Conservation (phyloP, 257 asterid genomes). For the Lycium barbarum region DNA sequence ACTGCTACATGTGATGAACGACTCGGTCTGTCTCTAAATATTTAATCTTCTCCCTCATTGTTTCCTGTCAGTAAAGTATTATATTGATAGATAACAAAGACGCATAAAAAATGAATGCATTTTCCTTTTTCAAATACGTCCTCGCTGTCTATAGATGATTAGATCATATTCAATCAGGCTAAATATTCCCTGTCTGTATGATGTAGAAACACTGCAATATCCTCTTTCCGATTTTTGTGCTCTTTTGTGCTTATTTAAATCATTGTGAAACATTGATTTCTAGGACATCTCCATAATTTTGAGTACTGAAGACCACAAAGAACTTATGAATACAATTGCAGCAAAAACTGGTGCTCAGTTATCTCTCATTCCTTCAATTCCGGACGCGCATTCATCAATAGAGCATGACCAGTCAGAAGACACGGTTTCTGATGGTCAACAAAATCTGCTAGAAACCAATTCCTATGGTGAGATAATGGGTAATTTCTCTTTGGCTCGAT, state of each 20-base stretch:
- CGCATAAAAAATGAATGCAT: neutral
- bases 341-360: slow-evolving; percentile 77
- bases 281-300: slow-evolving; percentile 83
- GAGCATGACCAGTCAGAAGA: slow-evolving; percentile 41
- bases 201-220: neutral
- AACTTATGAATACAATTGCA: slow-evolving; percentile 76
- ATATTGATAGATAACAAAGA: neutral
- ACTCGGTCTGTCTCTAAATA: slow-evolving; percentile 64
- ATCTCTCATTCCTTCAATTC: slow-evolving; percentile 75
- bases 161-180: neutral
- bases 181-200: slow-evolving; percentile 2
- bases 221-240: neutral
- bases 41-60: slow-evolving; percentile 25
- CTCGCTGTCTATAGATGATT: slow-evolving; percentile 14
- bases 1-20: slow-evolving; percentile 90
- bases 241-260: slow-evolving; percentile 19
- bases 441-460: slow-evolving; percentile 36
- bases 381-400: slow-evolving; percentile 41
- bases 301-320: slow-evolving; percentile 91
- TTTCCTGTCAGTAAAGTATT: neutral
- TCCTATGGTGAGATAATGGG: slow-evolving; percentile 55
- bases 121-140: neutral
- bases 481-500: slow-evolving; percentile 34
- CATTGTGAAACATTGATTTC: slow-evolving; percentile 27
- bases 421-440: slow-evolving; percentile 30